Percentiles rank a stretch among this genome's conserved stretches.
Evolutionary conservation across 441 rosid genomes (phyloP).

Genomic region (Mallotus repandus): DNA sequence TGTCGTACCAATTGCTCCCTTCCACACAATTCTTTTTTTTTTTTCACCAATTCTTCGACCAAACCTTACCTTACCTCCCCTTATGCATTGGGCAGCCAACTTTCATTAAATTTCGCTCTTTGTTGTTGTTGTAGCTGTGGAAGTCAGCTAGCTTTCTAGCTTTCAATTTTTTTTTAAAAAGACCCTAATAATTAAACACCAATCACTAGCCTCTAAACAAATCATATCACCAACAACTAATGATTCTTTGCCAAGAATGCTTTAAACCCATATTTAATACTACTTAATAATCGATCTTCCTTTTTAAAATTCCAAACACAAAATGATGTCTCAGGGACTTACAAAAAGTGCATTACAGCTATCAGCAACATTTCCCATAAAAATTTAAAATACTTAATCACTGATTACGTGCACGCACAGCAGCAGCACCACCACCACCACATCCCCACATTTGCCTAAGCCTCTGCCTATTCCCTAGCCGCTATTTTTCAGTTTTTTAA

Average conservation of each 20-base stretch:
- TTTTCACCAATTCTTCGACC: not conserved
- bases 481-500: too few species aligned
- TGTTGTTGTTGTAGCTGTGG: not conserved
- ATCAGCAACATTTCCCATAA: conserved; percentile 16
- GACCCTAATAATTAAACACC: not conserved
- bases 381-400: not conserved
- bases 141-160: not conserved
- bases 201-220: not conserved
- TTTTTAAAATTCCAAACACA: not conserved
- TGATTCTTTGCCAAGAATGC: not conserved
- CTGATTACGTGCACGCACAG: conserved; percentile 23
- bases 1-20: not conserved
- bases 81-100: not conserved
- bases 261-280: not conserved
- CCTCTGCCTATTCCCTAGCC: too few species aligned
- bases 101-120: not conserved
- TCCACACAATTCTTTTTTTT: not conserved
- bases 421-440: not conserved
- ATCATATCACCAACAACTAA: conserved; percentile 3
- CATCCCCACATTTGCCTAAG: too few species aligned
- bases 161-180: too few species aligned
- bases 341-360: conserved; percentile 37
- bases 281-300: too few species aligned
- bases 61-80: not conserved
- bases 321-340: not conserved